phyloP scores from a whole-genome alignment of 2,329 filamentous ascomycete species.

The Calonectria honghensis region DNA sequence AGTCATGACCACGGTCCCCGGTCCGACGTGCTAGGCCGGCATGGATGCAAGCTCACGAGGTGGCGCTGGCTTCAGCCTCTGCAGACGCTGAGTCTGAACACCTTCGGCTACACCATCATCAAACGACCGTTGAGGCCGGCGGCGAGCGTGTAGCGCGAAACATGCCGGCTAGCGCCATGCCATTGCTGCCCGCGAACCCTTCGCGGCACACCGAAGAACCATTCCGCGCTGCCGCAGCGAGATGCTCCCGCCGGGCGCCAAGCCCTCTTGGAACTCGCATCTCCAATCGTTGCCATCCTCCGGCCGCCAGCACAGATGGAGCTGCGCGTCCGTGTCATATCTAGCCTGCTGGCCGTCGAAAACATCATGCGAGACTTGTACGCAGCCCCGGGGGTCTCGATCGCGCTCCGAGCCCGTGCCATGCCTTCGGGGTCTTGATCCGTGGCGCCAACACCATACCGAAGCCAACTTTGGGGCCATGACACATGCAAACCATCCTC shows the following conservation, averaged over 20 bases:
- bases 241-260: not conserved
- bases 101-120: constrained; percentile 24
- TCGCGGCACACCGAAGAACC: not conserved
- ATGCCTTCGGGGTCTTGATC: not conserved
- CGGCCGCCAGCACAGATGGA: not conserved
- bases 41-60: not conserved
- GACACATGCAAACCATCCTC: constrained; percentile 15
- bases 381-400: constrained; percentile 12
- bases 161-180: not conserved
- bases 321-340: constrained; percentile 12
- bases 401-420: not conserved
- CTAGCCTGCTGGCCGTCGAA: constrained; percentile 2
- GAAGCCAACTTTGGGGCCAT: constrained; percentile 6
- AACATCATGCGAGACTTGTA: constrained; percentile 4
- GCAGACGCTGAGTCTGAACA: constrained; percentile 4
- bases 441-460: constrained; percentile 14
- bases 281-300: not conserved
- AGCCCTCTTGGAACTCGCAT: too few species aligned
- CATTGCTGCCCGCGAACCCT: constrained; percentile 9
- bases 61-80: not conserved
- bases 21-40: not conserved
- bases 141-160: constrained; percentile 15
- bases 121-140: constrained; percentile 20
- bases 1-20: constrained; percentile 6
- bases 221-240: not conserved